phyloP scores from a whole-genome alignment of 768 basidiomycete species.

The Panaeolus papilionaceus region DNA sequence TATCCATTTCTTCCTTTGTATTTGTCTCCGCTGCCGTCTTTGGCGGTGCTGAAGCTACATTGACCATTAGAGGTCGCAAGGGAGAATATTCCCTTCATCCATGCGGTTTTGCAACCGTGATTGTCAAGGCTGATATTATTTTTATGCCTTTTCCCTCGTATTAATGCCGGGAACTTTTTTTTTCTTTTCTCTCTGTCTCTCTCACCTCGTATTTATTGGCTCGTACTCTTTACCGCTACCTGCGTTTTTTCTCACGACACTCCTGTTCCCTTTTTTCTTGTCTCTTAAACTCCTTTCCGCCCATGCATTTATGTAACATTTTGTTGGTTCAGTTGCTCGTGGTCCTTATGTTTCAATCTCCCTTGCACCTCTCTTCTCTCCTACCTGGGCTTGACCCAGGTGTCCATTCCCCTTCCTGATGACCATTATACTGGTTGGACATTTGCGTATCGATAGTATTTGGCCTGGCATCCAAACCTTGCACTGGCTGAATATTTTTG shows the following conservation, averaged over 20 bases:
- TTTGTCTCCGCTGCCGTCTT: constrained; percentile 1
- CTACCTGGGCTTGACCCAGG: background rate
- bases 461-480: background rate
- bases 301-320: background rate
- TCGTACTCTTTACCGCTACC: background rate
- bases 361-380: background rate
- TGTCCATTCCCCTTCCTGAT: background rate
- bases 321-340: background rate
- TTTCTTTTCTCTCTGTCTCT: constrained; percentile 5
- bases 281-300: background rate
- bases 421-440: background rate
- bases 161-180: background rate
- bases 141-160: constrained; percentile 13
- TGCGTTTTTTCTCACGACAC: background rate
- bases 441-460: background rate
- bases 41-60: background rate
- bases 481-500: background rate
- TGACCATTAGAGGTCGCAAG: constrained; percentile 9
- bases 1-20: background rate
- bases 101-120: background rate
- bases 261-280: background rate
- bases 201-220: constrained; percentile 12
- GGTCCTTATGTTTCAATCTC: background rate
- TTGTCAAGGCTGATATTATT: constrained; percentile 8
- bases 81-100: background rate